Base-by-base conservation (phyloP, 345 rosid species). In the Pugionium dolabratum region DNA sequence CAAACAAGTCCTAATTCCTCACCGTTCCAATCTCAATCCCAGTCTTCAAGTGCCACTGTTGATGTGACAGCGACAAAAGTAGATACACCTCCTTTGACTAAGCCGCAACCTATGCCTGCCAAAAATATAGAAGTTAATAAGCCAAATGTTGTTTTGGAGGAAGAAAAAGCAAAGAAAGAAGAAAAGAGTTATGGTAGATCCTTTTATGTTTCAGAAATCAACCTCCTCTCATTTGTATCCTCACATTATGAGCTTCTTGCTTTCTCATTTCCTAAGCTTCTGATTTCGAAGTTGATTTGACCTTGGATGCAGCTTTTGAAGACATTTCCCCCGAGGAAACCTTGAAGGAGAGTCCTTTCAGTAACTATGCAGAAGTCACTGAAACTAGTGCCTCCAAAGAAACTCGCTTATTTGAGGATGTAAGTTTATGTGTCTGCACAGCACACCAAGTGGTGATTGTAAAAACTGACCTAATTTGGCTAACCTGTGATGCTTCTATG, bases 21-120 rank as follows among this genome's bases (percentile, higher is more conserved):
- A 9, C 74, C 85, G 0, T 74, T 61, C 64, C 62, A 79, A 51
- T 72, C 77, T 54, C 77, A 80, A 42, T 79, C 88, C 60, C 86
- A 73, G 73, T 62, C 87, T 64, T 47, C 84, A 61, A 56, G 77
- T 40, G 69, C 77, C 55, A 88, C 88, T 1, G 85, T 90, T 59
- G 96, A 94, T 81, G 79, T 84, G 64, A 72, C 83, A 50, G 88
- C 84, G 1, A 75, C 86, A 31, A 81, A 88, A 69, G 88, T 90
- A 61, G 85, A 86, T 63, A 77, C 86, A 51, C 66, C 82, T 76
- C 66, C 91, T 31, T 65, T 36, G 2, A 56, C 10, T 41, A 75
- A 69, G 58, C 68, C 87, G 4, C 64, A 64, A 27, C 61, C 79
- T 59, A 71, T 61, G 1, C 73, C 90, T 70, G 75, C 77, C 4